Conservation (phyloP, 2,329 filamentous ascomycete genomes). For the Exophiala bonariae region DNA sequence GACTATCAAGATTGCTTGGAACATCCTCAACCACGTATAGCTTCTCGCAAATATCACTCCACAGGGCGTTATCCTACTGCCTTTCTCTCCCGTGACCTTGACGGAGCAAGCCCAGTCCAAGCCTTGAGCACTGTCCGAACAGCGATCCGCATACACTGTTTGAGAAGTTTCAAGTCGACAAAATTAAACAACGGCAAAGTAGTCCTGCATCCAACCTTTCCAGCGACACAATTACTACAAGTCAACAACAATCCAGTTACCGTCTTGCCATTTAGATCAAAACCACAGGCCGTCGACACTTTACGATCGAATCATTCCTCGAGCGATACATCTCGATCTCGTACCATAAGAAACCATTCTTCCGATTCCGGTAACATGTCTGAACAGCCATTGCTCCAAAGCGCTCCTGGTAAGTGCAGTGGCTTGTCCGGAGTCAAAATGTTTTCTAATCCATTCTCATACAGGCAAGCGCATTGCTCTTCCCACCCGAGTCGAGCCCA, state of each 20-base stretch:
- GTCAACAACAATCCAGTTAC: background rate
- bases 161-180: background rate
- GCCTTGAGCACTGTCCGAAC: background rate
- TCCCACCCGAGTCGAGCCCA: conserved; percentile 95
- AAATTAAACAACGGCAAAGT: conserved; percentile 15
- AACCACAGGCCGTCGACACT: no score
- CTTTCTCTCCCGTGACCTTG: no score
- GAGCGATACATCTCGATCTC: background rate
- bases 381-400: conserved; percentile 92
- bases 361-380: conserved; percentile 66
- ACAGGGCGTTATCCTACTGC: no score
- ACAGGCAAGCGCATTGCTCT: conserved; percentile 97
- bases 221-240: background rate
- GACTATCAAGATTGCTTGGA: background rate
- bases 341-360: background rate
- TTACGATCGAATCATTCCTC: no score
- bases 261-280: no score
- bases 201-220: conserved; percentile 3
- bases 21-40: no score
- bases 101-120: no score
- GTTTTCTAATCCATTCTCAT: background rate
- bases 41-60: no score
- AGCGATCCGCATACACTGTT: background rate
- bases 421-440: background rate
- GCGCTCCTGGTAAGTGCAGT: conserved; percentile 71